These are phyloP conservation scores for Schoenoplectus triqueter DNA, from an alignment of 202 grass and related monocot genomes.

Conservation along the genomic window DNA sequence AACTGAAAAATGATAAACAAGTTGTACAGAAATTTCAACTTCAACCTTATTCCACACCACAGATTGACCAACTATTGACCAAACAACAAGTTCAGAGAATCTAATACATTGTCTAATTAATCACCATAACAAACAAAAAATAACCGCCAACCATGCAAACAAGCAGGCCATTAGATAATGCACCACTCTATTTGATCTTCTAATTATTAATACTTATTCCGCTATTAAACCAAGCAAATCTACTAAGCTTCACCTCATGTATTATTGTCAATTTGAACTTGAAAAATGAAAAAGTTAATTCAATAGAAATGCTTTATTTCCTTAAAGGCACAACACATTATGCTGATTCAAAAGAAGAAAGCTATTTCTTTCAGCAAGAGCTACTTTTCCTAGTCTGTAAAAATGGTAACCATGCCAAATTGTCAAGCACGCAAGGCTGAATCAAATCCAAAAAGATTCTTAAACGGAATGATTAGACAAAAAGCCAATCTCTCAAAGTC, in stretches of 20 bases:
- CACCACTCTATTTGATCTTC: not conserved
- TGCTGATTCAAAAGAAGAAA: not conserved
- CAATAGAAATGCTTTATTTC: not conserved
- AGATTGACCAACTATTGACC: not conserved
- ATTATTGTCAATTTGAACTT: not conserved
- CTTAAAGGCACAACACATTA: not conserved
- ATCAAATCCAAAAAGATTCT: not conserved
- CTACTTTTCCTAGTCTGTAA: not conserved
- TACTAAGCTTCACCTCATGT: slow-evolving; percentile 4
- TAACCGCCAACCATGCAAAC: not conserved
- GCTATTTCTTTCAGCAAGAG: not conserved
- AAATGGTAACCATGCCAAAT: not conserved
- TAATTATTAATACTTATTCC: not conserved
- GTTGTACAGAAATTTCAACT: not conserved
- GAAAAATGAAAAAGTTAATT: not conserved
- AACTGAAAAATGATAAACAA: not conserved
- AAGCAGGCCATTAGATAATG: slow-evolving; percentile 30
- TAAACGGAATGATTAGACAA: not conserved
- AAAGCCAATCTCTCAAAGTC: not conserved
- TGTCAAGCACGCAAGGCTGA: not conserved
- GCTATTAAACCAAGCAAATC: not conserved
- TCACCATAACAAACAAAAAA: not conserved
- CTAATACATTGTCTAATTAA: not conserved
- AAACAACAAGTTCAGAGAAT: not conserved
- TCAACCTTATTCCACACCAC: not conserved